phyloP scores from a whole-genome alignment of 345 rosid species.

The Eucalyptus curtisii region DNA sequence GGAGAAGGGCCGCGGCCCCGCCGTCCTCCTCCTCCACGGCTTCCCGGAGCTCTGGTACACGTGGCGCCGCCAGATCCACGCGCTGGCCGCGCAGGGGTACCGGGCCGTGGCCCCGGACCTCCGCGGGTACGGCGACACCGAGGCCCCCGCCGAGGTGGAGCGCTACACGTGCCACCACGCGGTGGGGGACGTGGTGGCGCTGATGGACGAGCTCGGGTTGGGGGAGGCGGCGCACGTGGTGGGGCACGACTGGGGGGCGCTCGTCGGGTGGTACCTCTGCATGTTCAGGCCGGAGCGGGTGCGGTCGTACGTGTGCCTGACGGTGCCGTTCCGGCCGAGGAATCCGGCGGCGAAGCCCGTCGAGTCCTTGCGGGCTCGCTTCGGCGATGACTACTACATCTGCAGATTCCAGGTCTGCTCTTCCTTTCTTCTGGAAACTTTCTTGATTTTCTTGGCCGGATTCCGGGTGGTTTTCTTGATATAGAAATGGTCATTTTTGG shows the following conservation, averaged over 20 bases:
- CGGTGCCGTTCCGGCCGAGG: constrained; percentile 63
- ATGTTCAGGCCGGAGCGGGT: constrained; percentile 59
- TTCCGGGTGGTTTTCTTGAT: neutral
- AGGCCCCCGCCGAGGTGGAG: constrained; percentile 24
- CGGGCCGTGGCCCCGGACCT: constrained; percentile 73
- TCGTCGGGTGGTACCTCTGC: constrained; percentile 70
- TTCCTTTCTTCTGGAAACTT: neutral
- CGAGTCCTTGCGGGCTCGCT: constrained; percentile 31
- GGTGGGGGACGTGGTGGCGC: constrained; percentile 51
- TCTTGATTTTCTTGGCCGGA: neutral
- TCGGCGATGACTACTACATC: constrained; percentile 74
- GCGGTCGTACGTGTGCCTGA: constrained; percentile 42
- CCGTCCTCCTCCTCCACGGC: constrained; percentile 65
- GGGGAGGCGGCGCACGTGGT: constrained; percentile 49
- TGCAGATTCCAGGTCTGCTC: constrained; percentile 70
- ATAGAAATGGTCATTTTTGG: neutral
- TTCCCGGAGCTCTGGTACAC: constrained; percentile 86
- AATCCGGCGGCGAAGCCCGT: constrained; percentile 46
- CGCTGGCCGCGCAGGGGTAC: constrained; percentile 45
- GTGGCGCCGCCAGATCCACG: constrained; percentile 77
- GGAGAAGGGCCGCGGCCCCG: constrained; percentile 50
- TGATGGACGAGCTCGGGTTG: constrained; percentile 35
- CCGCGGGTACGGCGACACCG: constrained; percentile 65
- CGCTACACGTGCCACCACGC: constrained; percentile 48
- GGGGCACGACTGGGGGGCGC: constrained; percentile 80